Base-by-base conservation (phyloP, 306 rosid species). In the Styphnolobium japonicum region DNA sequence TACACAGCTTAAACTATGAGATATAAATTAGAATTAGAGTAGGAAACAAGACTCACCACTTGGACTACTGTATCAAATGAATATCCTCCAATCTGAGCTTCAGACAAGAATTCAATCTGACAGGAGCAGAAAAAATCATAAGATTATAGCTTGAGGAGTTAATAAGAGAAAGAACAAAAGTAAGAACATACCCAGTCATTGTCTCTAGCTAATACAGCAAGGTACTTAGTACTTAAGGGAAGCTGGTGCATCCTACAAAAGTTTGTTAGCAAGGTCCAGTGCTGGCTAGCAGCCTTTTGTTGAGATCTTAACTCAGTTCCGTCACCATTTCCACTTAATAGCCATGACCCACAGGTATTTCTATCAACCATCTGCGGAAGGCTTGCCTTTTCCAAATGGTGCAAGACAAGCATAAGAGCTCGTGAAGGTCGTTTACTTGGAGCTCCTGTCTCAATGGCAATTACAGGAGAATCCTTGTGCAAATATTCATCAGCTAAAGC, bases 41-140 rank as follows among this genome's bases (percentile, higher is more conserved):
- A 66, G 37, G 49, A 52, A 65, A 51, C 60, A 89, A 27, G 34
- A 80, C 90, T 84, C 78, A 92, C 97, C 82, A 89, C 87, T 81
- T 88, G 94, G 71, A 92, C 67, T 7, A 94, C 89, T 10, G 88
- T 86, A 56, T 92, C 97, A 82, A 83, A 92, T 67, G 93, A 87
- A 80, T 92, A 92, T 81, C 98, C 98, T 37, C 97, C 97, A 18
- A 83, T 63, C 85, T 91, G 98, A 82, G 97, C 98, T 85, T 92
- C 98, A 52, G 97, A 87, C 79, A 94, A 88, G 84, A 91, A 94
- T 58, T 94, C 98, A 79, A 94, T 92, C 98, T 94, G 84, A 60
- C 69, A 85, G 69, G 69, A 76, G 56, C 76, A 70, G 75, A 80
- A 34, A 73, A 64, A 52, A 79, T 14, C 63, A 67, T 33, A 46